A percentile compares a stretch with the other conserved stretches of the same genome.
Conservation (phyloP, 129 eudicot species). For the Rutidosis leptorrhynchoides region DNA sequence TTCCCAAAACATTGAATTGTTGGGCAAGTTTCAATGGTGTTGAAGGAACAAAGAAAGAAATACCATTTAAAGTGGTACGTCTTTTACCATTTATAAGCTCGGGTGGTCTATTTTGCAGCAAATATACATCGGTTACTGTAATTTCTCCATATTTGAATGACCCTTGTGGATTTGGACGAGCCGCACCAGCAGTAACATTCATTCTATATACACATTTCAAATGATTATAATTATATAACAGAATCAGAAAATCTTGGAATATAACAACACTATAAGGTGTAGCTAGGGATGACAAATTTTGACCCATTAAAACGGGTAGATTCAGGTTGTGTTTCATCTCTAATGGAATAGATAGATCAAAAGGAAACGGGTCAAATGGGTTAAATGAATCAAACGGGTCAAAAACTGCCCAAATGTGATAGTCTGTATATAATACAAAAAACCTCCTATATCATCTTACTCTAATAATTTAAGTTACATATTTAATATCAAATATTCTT, state of each 20-base stretch:
- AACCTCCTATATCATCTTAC: background rate
- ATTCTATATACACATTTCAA: slow-evolving; percentile 37
- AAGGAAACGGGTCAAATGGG: background rate
- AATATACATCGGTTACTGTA: slow-evolving; percentile 81
- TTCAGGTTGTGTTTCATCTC: background rate
- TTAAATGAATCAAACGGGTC: background rate
- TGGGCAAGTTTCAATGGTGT: slow-evolving; percentile 94
- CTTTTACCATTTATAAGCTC: slow-evolving; percentile 78
- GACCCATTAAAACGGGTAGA: background rate
- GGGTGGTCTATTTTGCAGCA: slow-evolving; percentile 72
- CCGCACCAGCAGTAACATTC: slow-evolving; percentile 92
- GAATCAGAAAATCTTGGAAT: slow-evolving; percentile 27
- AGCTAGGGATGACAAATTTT: background rate
- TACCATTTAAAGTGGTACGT: slow-evolving; percentile 81
- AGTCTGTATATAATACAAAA: background rate
- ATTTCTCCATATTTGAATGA: slow-evolving; percentile 94
- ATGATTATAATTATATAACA: background rate
- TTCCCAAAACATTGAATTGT: slow-evolving; percentile 72
- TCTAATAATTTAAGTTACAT: background rate
- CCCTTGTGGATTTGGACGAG: slow-evolving; percentile 99
- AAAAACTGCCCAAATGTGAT: background rate
- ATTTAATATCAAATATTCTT: background rate
- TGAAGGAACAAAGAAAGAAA: slow-evolving; percentile 75
- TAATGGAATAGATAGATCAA: background rate
- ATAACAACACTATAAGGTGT: slow-evolving; percentile 17